These are phyloP conservation scores for Fusarium musae DNA, from an alignment of 2,329 filamentous ascomycete genomes.

Conservation along the genomic window DNA sequence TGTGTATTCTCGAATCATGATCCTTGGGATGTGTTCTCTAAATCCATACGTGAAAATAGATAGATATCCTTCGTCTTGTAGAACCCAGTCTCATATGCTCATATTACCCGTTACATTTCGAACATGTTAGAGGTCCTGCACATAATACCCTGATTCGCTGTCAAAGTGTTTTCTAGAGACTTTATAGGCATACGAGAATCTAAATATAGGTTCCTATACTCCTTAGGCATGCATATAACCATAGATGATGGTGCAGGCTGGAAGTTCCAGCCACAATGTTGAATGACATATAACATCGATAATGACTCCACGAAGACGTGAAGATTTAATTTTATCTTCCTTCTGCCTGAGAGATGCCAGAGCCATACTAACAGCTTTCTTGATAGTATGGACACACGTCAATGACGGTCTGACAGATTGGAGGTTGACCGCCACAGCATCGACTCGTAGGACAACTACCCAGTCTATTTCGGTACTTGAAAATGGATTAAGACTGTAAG, in stretches of 20 bases:
- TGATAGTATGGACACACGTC: not conserved
- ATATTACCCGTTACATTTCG: not conserved
- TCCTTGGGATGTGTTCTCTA: too few species aligned
- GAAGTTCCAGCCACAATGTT: not conserved
- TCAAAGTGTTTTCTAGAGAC: not conserved
- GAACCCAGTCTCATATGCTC: not conserved
- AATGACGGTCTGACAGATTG: not conserved
- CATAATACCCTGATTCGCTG: not conserved
- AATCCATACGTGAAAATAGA: too few species aligned
- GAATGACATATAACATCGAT: not conserved
- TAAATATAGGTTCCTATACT: not conserved
- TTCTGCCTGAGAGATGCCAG: not conserved
- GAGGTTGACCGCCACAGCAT: not conserved
- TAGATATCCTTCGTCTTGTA: not conserved
- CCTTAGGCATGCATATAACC: too few species aligned
- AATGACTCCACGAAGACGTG: not conserved
- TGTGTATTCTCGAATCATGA: not conserved
- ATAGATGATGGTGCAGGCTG: not conserved
- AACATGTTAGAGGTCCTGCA: not conserved
- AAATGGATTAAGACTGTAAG: too few species aligned
- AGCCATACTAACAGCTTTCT: not conserved
- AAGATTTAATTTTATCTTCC: not conserved
- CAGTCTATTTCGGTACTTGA: too few species aligned
- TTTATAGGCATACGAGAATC: not conserved
- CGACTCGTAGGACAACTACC: not conserved